Evolutionary conservation across 2,329 filamentous ascomycete genomes (phyloP).

Genomic region (Colletotrichum tamarilloi): DNA sequence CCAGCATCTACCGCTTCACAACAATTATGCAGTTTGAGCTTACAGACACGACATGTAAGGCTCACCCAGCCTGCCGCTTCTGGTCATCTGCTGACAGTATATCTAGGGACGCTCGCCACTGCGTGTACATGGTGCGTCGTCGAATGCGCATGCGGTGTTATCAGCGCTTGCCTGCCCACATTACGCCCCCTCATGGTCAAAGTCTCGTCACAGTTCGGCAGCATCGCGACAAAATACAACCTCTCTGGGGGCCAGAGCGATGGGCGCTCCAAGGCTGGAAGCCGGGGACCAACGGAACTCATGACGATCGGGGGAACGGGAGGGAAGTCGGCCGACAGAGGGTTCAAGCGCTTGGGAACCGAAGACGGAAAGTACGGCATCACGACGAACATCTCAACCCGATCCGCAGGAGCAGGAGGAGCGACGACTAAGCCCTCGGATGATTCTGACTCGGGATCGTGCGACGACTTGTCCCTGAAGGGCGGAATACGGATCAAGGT

Average conservation of each 20-base stretch:
- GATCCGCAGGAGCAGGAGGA: background rate
- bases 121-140: slow-evolving; percentile 47
- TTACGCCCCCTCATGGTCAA: slow-evolving; percentile 46
- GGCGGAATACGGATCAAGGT: slow-evolving; percentile 21
- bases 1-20: slow-evolving; percentile 42
- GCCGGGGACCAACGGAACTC: slow-evolving; percentile 27
- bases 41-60: slow-evolving; percentile 39
- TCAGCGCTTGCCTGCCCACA: slow-evolving; percentile 55
- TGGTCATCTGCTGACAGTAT: background rate
- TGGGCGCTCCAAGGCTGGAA: background rate
- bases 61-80: background rate
- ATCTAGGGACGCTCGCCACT: slow-evolving; percentile 42
- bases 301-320: slow-evolving; percentile 25
- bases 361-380: slow-evolving; percentile 22
- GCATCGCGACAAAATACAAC: slow-evolving; percentile 29
- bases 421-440: background rate
- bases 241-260: slow-evolving; percentile 24
- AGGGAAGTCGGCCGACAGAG: slow-evolving; percentile 25
- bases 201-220: slow-evolving; percentile 25
- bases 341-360: slow-evolving; percentile 20
- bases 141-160: slow-evolving; percentile 48
- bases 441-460: slow-evolving; percentile 15
- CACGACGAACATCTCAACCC: background rate
- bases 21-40: slow-evolving; percentile 43
- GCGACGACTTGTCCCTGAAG: slow-evolving; percentile 17